Base-by-base conservation (phyloP, 441 rosid genomes). In the Iberis amara region DNA sequence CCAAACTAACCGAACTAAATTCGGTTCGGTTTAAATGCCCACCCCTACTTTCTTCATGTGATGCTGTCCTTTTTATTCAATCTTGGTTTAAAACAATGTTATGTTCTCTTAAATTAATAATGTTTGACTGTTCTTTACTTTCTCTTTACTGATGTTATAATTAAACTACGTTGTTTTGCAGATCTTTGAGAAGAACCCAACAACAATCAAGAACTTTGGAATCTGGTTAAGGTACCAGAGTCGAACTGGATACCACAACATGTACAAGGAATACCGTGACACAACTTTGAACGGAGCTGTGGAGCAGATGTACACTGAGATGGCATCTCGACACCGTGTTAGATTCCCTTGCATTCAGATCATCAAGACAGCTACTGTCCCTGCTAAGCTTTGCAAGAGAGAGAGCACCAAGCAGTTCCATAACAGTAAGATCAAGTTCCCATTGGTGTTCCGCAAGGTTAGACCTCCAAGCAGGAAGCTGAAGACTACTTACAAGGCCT, bases 151-250 rank as follows among this genome's bases (percentile, higher is more conserved):
- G 11, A 54, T 38, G 38, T 30, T 5, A 30, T 24, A 4, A n/a
- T 7, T 54, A 1, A n/a, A 2, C 10, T 4, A 0, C 7, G 8
- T 33, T 56, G 28, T 11, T 28, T 8, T 44, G 27, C 57, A 80
- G 83, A 80, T 80, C 26, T 77, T 62, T 45, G 81, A 80, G 79
- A 75, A 75, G 78, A 73, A 73, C 49, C 86, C 86, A 0, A 77
- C 83, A 3, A 75, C 64, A 4, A 73, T 80, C 43, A 75, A 80
- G 66, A 77, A 75, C 12, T 77, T 73, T 8, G 86, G 83, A 11
- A 75, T 80, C 43, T 77, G 86, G 83, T 77, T 80, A 61, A 69
- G 83, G 36, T 77, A 75, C 59, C 83, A 80, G 57, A 77, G 83
- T 21, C 56, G 81, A 23, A 80, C 86, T 0, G 86, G 83, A 13